phyloP scores from a whole-genome alignment of 306 rosid species.

The Prunus kanzakura region DNA sequence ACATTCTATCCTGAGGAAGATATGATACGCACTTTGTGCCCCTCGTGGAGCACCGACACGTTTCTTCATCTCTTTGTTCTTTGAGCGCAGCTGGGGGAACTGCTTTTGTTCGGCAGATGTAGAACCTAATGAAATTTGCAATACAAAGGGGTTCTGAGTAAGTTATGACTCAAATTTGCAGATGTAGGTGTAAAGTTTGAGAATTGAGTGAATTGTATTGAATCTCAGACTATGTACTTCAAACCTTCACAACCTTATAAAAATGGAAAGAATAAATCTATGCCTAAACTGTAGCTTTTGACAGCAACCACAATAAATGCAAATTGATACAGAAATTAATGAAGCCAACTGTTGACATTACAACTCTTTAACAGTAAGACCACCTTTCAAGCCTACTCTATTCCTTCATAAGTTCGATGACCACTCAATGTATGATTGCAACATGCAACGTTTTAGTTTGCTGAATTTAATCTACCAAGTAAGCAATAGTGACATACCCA shows the following conservation, averaged over 20 bases:
- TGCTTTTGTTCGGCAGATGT: conserved; percentile 13
- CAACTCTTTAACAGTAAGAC: background rate
- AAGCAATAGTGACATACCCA: conserved; percentile 7
- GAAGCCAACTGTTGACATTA: no score
- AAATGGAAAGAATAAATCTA: no score
- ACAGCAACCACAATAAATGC: no score
- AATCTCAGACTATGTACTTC: no score
- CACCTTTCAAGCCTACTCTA: background rate
- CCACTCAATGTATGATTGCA: background rate
- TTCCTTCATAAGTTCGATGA: background rate
- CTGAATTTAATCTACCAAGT: background rate
- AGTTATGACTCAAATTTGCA: background rate
- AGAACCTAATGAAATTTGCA: conserved; percentile 1
- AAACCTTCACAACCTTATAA: no score
- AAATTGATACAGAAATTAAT: no score
- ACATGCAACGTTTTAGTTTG: background rate
- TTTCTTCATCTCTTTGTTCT: conserved; percentile 4
- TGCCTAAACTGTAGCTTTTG: no score
- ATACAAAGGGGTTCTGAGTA: background rate
- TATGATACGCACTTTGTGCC: conserved; percentile 21
- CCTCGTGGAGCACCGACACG: conserved; percentile 5
- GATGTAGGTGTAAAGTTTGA: no score
- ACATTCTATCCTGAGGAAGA: conserved; percentile 32
- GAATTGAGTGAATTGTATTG: no score
- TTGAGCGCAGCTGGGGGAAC: conserved; percentile 11